Evolutionary conservation across 2,329 filamentous ascomycete species (phyloP), one percentile per base, ranked within the genome.

Genomic region (Aspergillus sp.): DNA sequence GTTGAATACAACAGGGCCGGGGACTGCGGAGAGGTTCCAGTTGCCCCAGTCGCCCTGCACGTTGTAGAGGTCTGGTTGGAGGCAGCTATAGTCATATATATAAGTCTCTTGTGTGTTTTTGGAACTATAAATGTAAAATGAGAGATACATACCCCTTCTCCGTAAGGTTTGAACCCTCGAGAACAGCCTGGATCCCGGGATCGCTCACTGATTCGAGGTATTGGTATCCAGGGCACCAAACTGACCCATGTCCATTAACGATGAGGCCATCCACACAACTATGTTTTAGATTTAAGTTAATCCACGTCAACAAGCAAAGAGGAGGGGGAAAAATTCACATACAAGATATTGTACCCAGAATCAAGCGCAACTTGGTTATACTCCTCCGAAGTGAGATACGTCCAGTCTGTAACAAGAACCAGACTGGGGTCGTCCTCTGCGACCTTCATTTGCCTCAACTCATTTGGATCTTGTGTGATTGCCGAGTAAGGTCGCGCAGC

Each of bases 241-340:
- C 80, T 1, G 76, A 75, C 3, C 85, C 85, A 62, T 84, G 82
- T 21, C 85, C 86, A 56, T 88, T 87, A 55, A 88, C 73, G 3
- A 87, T 72, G 21, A 88, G 73, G 0, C 83, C 81, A 62, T 86
- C 85, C 63, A 84, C 82, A 72, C 86, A 88, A 0, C 80, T 75
- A 12, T 5, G 3, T 37, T 39, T 6, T 23, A 3, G n/a, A 27
- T 27, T n/a, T 11, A 7, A 6, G 15, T 47, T 21, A 47, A 4
- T 37, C 17, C 4, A 11, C n/a, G 19, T 19, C 37, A 19, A 27
- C 8, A 1, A 21, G 27, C 8, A 11, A 21, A 12, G 21, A 23
- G 15, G 21, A 23, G 15, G 14, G 23, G 6, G 9, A 15, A 63
- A n/a, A 6, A 21, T 9, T 50, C 27, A 46, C 62, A 14, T 59